Base-by-base conservation (phyloP, 345 rosid genomes). In the Acer campestre region DNA sequence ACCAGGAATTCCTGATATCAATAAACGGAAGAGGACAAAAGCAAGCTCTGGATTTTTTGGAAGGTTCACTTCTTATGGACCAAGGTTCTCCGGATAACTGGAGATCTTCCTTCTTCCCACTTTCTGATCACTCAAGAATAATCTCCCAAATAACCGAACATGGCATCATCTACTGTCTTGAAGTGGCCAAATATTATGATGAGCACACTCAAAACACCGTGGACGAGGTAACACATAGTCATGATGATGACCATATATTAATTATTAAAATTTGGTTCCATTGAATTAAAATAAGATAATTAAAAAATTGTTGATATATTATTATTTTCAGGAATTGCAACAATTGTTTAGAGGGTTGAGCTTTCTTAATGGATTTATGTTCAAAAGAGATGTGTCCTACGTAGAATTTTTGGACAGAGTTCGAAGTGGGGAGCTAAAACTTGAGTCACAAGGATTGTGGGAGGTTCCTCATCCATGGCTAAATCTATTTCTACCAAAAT, bases 401-500 rank as follows among this genome's bases (percentile, higher is more conserved):
- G 78, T 76, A 25, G 90, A 92, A 4, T 95, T 92, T 79, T 85
- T 96, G 79, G 80, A 94, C 79, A 88, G 98, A 81, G 98, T 94
- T 17, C 88, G 91, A 74, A 80, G 79, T 44, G 97, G 86, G 80
- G 97, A 96, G 82, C 69, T 80, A n/a, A 79, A 87, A 40, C 97
- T 95, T 42, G 83, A 81, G 46, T 75, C 90, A 12, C 83, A 85
- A 79, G 94, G 97, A 62, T 70, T 90, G 9, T 95, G 98, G 98
- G 93, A 95, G 38, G 97, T 96, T 84, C 97, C 99, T 56, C 99
- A 96, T 84, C 99, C 99, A 40, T 96, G 99, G 99, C 79, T 94
- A 48, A 96, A 94, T 67, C 83, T 96, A 1, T 94, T 96, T 27
- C 78, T 96, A 20, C 98, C 99, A 3, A 83, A 78, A 82, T 96